Percentiles rank a stretch among this genome's conserved stretches.
Conservation (phyloP, 192 early-diverging fungal species). For the Neocallimastix lanati region DNA sequence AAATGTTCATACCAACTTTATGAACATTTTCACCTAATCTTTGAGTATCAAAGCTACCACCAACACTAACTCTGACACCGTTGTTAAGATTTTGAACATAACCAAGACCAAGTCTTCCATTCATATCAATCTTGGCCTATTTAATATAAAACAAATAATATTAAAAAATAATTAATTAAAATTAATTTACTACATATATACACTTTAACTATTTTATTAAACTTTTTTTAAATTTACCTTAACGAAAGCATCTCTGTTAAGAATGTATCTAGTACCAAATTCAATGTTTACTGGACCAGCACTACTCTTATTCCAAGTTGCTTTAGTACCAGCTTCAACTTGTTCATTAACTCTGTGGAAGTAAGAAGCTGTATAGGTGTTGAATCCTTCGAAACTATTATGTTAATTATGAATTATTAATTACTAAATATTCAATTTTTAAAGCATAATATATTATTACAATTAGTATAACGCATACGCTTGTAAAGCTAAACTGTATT, state of each 20-base stretch:
- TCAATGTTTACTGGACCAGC: conserved; percentile 7
- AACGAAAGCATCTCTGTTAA: not conserved
- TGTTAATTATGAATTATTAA: too few relatives aligned
- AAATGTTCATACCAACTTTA: not conserved
- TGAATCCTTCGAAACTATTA: conserved; percentile 61
- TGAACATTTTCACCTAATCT: conserved; percentile 67
- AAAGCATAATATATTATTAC: too few relatives aligned
- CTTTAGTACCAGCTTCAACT: conserved; percentile 89
- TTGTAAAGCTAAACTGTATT: conserved; percentile 78
- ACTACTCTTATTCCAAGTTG: conserved; percentile 72
- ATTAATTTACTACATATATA: too few relatives aligned
- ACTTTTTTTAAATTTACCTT: too few relatives aligned
- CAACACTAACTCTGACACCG: conserved; percentile 86
- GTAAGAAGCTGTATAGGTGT: conserved; percentile 79
- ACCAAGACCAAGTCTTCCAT: not conserved
- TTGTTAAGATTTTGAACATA: conserved; percentile 68
- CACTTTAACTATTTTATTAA: too few relatives aligned
- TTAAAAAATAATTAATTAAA: too few relatives aligned
- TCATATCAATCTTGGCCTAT: not conserved
- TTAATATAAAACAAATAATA: too few relatives aligned
- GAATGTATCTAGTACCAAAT: conserved; percentile 1
- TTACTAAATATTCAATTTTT: too few relatives aligned
- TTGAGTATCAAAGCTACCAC: conserved; percentile 84
- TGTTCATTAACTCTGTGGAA: conserved; percentile 84
- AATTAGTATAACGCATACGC: too few relatives aligned